phyloP scores from a whole-genome alignment of 441 rosid genomes.

The Populus tomentosa region DNA sequence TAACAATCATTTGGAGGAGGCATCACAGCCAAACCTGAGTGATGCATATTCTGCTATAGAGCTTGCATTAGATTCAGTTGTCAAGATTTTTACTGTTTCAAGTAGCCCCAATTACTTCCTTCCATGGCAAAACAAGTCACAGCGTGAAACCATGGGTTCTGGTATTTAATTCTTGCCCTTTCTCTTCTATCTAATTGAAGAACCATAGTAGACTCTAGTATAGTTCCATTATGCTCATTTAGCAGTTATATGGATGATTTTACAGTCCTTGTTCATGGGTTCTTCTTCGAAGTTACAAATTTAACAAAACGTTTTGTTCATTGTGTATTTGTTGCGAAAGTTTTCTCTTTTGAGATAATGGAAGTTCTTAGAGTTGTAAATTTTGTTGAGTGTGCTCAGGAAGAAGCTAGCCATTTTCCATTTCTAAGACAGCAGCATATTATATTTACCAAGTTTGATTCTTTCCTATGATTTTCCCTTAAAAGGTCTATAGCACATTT shows the following conservation, averaged over 20 bases:
- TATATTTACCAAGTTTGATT: neutral
- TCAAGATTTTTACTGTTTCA: slow-evolving; percentile 72
- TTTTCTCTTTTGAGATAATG: neutral
- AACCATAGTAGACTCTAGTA: neutral
- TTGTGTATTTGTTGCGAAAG: neutral
- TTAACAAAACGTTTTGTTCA: neutral
- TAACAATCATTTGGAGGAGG: neutral
- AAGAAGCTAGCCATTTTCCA: no score
- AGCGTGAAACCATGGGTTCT: slow-evolving; percentile 77
- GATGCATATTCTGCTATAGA: slow-evolving; percentile 43
- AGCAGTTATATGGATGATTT: neutral
- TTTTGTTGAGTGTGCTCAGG: no score
- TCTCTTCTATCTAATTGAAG: neutral
- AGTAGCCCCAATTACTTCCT: slow-evolving; percentile 75
- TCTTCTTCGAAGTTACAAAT: neutral
- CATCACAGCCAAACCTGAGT: neutral
- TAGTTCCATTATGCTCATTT: neutral
- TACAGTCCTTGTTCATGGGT: neutral
- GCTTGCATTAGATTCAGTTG: slow-evolving; percentile 73
- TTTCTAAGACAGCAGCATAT: no score
- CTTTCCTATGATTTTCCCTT: neutral
- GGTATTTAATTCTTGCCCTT: slow-evolving; percentile 27
- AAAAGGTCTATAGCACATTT: neutral
- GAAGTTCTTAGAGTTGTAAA: neutral
- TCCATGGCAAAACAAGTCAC: slow-evolving; percentile 90